Evolutionary conservation across 192 early-diverging fungal species (phyloP), one percentile per base, ranked within the genome.

Genomic region (Umbelopsis ramanniana): DNA sequence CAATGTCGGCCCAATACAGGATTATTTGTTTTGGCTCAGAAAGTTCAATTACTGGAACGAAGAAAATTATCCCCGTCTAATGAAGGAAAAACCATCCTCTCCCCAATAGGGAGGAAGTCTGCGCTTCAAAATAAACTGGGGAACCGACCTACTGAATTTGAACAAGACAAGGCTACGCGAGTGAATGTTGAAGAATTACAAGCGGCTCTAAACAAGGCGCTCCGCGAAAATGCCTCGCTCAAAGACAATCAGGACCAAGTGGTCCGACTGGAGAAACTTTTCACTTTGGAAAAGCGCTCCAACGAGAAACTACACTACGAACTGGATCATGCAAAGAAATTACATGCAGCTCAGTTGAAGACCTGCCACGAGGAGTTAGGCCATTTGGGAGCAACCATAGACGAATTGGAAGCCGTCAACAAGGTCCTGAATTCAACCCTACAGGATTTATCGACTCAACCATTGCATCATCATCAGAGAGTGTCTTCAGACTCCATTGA

Each of bases 11-110:
- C 67, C 6, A 60, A 79, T 6, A 46, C 60, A 24, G 77, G 77
- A 22, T 52, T 79, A 24, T 79, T 79, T 52, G 67, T 79, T 17
- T 43, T 67, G 17, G 69, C 60, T 10, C 40, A 37, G 24, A 79
- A 79, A 68, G 52, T 79, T 4, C 57, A 63, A 29, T 37, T 63
- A 14, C 33, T 63, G 17, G 57, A 63, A n/a, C 57, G 57, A 29
- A 63, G n/a, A 37, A 63, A 63, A 35, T 37, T 63, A 63, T 63
- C 57, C 29, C 57, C 57, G 2, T 63, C 57, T 29, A 63, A 37
- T 37, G 57, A 63, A 37, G 9, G 17, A 38, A 63, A 63, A 37
- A 6, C 57, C 14, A 17, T 19, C 35, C 37, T 33, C 33, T 35
- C 57, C 12, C 57, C 57, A 4, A 11, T 35, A 37, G 29, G 29